These are phyloP conservation scores for Cystobasidium ongulense DNA, from an alignment of 768 basidiomycete species.

Conservation along the genomic window DNA sequence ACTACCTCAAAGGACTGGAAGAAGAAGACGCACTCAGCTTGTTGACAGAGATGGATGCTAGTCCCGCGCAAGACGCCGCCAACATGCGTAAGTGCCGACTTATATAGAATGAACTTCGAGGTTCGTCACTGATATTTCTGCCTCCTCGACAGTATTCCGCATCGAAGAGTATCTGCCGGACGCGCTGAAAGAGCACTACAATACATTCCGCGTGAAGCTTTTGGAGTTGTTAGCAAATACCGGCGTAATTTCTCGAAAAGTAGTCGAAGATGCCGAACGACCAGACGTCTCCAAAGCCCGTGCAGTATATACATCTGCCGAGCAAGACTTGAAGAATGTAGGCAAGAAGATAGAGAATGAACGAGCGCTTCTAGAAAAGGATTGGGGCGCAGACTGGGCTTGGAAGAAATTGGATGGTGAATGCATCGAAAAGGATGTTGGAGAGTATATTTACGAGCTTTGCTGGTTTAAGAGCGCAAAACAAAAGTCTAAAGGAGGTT, in stretches of 20 bases:
- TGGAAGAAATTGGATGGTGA: constrained; percentile 88
- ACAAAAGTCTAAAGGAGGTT: constrained; percentile 77
- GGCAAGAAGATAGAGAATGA: constrained; percentile 48
- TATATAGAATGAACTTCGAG: not conserved
- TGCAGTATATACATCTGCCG: constrained; percentile 42
- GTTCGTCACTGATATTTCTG: not conserved
- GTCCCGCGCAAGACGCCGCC: not conserved
- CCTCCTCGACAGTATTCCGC: constrained; percentile 59
- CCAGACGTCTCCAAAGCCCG: constrained; percentile 45
- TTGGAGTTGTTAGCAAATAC: constrained; percentile 58
- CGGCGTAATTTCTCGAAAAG: constrained; percentile 49
- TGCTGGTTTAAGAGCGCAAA: constrained; percentile 81
- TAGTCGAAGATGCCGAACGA: constrained; percentile 21
- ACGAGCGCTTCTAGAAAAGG: constrained; percentile 55
- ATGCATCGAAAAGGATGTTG: constrained; percentile 71
- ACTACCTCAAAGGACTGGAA: constrained; percentile 51
- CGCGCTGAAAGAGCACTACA: constrained; percentile 62
- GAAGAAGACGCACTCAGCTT: constrained; percentile 43
- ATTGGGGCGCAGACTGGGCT: constrained; percentile 60
- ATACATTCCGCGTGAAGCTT: constrained; percentile 57
- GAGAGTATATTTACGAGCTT: constrained; percentile 94
- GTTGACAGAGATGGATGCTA: constrained; percentile 37
- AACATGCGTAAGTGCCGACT: constrained; percentile 10
- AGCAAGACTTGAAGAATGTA: constrained; percentile 58
- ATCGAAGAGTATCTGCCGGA: constrained; percentile 79